Conservation (phyloP, 768 basidiomycete species). For the Strobilomyces confusus region DNA sequence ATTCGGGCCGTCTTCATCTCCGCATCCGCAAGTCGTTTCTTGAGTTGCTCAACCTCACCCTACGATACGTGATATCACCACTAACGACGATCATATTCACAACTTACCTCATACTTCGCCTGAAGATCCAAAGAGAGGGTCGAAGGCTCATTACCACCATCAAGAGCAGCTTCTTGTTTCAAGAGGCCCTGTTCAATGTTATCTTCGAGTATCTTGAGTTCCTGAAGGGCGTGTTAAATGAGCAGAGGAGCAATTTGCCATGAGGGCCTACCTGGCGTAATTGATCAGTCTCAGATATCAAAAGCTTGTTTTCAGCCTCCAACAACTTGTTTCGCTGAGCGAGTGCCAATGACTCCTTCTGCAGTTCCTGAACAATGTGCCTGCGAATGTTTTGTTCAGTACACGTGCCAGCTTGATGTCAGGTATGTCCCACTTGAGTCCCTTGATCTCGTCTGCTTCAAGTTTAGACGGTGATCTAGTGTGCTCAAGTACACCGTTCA, state of each 20-base stretch:
- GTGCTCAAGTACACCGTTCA: constrained; percentile 37
- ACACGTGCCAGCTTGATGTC: neutral
- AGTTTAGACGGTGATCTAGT: constrained; percentile 43
- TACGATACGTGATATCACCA: constrained; percentile 23
- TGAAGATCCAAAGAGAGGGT: constrained; percentile 34
- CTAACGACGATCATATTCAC: neutral
- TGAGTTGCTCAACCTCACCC: constrained; percentile 65
- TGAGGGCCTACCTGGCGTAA: constrained; percentile 56
- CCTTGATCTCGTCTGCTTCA: constrained; percentile 67
- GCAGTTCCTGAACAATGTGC: constrained; percentile 85
- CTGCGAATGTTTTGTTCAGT: constrained; percentile 33
- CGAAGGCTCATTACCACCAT: constrained; percentile 17
- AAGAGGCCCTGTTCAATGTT: constrained; percentile 61
- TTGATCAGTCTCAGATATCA: constrained; percentile 54
- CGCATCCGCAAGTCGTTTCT: constrained; percentile 61
- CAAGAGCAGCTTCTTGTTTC: constrained; percentile 44
- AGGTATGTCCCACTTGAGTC: constrained; percentile 59
- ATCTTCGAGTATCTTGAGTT: constrained; percentile 73
- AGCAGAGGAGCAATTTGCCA: neutral
- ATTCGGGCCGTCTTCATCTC: constrained; percentile 74
- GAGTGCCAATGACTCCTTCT: constrained; percentile 67
- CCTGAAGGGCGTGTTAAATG: constrained; percentile 38
- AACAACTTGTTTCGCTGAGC: constrained; percentile 66
- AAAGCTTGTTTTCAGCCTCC: constrained; percentile 70
- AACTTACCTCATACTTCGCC: constrained; percentile 49